Evolutionary conservation across 2,329 filamentous ascomycete species (phyloP), one percentile per base, ranked within the genome.

Genomic region (Colletotrichum ledebouriae): DNA sequence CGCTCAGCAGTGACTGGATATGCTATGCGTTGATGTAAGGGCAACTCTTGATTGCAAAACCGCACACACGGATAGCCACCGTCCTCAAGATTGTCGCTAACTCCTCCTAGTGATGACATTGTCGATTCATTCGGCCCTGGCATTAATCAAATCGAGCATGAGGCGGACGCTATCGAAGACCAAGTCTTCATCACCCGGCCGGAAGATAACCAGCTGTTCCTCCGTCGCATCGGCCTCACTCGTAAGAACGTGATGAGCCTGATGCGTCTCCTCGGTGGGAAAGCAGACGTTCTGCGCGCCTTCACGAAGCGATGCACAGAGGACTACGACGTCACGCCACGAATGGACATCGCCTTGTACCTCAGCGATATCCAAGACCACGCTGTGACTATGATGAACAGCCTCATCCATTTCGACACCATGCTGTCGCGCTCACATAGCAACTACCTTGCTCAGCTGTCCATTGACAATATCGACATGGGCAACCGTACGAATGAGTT

Each of bases 261-360:
- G 72, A 92, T 98, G 85, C 93, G 97, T 49, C 90, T 99, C 7
- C 86, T 99, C 0, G 95, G 95, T 62, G 95, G 95, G 76, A 99
- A 99, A 80, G 96, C 96, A n/a, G 96, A 99, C 78, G 96, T 99
- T 66, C 94, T 99, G 75, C 94, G 93, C 73, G 94, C 95, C 34
- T 99, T 99, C 76, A 97, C 96, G 59, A 99, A 99, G 84, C 93
- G 97, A 59, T 99, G 96, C 87, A 99, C 98, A 78, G 95, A 98
- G 77, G 94, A 97, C 72, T 98, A 97, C 84, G 92, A 93, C 72
- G 92, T 98, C 59, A 97, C 96, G 1, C 96, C 96, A 6, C 92
- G 94, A 55, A 96, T 96, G 82, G 96, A 99, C 76, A 97, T 99
- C 72, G 96, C 94, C 22, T 88, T 99, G 75, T 99, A 99, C 77